Evolutionary conservation across 78 protist genomes (phyloP).

Genomic region (Dictyostelium purpureum): DNA sequence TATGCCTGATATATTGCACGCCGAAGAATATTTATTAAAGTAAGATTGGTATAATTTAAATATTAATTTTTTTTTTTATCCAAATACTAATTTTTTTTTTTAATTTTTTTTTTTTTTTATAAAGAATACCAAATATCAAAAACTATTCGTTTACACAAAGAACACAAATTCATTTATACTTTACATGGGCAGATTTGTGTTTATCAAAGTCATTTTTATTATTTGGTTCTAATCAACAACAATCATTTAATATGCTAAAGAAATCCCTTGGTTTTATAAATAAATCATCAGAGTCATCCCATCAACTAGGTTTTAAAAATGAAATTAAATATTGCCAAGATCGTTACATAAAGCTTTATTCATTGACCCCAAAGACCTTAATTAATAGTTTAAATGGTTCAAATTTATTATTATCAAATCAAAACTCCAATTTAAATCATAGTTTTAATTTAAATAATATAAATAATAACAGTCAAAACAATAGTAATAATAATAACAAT

Average conservation of each 20-base stretch:
- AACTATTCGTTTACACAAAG: constrained; percentile 28
- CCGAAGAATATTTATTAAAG: constrained; percentile 53
- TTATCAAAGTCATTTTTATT: not conserved
- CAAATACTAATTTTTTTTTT: not conserved
- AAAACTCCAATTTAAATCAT: not conserved
- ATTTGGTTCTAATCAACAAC: not conserved
- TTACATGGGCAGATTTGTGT: constrained; percentile 52
- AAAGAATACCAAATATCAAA: constrained; percentile 33
- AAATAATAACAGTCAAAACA: not conserved
- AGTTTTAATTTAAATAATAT: not conserved
- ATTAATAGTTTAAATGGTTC: constrained; percentile 9
- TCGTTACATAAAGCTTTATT: constrained; percentile 5
- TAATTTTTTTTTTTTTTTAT: not conserved
- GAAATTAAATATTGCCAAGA: constrained; percentile 49
- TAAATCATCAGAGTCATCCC: constrained; percentile 6
- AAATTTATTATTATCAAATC: not conserved
- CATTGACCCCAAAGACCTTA: not conserved
- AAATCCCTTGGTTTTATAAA: constrained; percentile 6
- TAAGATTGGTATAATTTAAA: not conserved
- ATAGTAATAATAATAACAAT: constrained; percentile 8
- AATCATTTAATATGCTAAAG: constrained; percentile 15
- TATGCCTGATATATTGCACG: constrained; percentile 3
- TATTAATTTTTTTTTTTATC: not conserved
- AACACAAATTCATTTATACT: constrained; percentile 48
- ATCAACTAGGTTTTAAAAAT: constrained; percentile 51